phyloP scores from a whole-genome alignment of 1,284 basidiomycete species.

The Apiotrichum porosum region DNA sequence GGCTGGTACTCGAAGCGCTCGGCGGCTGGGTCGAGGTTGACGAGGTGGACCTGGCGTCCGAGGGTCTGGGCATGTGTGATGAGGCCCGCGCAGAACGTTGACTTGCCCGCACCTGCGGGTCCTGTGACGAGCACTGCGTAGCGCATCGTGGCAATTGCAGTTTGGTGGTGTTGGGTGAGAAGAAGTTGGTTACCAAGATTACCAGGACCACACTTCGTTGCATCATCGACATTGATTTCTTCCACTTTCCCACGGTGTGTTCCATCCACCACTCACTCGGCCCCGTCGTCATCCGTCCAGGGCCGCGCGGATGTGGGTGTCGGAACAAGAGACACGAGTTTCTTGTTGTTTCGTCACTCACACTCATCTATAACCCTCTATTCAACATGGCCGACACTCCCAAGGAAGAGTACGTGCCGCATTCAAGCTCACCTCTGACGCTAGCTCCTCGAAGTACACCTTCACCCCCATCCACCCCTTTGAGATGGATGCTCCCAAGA shows the following conservation, averaged over 20 bases:
- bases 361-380: too few relatives aligned
- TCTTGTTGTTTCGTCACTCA: too few relatives aligned
- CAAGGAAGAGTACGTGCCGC: conserved; percentile 4
- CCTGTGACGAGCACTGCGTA: conserved; percentile 70
- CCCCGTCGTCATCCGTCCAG: neutral
- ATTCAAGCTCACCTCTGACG: neutral
- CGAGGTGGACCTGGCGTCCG: conserved; percentile 81
- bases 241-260: conserved; percentile 1
- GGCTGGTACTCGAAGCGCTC: conserved; percentile 91
- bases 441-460: conserved; percentile 16
- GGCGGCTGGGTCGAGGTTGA: conserved; percentile 97
- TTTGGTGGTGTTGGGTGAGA: neutral
- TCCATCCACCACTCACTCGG: neutral
- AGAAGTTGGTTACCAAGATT: too few relatives aligned
- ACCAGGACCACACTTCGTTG: neutral
- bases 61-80: conserved; percentile 84
- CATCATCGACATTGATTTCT: neutral
- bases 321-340: neutral
- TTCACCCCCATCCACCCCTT: conserved; percentile 49
- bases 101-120: conserved; percentile 96
- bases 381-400: conserved; percentile 7
- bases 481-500: conserved; percentile 46
- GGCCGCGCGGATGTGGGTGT: neutral
- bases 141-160: conserved; percentile 57
- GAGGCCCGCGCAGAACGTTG: conserved; percentile 85